Evolutionary conservation across 805 yeast genomes (phyloP), one percentile per base, ranked within the genome.

Genomic region (Metschnikowia arizonensis): DNA sequence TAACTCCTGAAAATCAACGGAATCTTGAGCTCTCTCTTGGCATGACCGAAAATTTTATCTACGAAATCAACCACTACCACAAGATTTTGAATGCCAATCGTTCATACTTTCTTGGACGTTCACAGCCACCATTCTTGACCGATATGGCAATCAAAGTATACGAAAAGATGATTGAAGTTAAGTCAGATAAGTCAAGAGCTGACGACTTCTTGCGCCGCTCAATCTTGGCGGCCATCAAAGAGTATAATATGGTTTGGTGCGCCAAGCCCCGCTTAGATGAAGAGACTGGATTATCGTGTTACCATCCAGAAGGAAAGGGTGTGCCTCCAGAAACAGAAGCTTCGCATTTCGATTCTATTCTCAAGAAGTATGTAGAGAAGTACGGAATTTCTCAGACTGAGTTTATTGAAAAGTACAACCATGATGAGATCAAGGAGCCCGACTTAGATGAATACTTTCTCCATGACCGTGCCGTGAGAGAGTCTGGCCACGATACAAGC

Each of bases 281-380:
- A 11, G 68, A 55, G 10, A 80, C 97, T 0, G 96, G 96, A 0
- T 70, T 91, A 38, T 89, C 97, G 0, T 80, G 95, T 52, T 91
- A 88, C 62, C 88, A 86, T 57, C 97, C 98, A 0, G 84, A 79
- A 44, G 97, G 97, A 17, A 50, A 77, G 23, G 97, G 98, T n/a
- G 80, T 91, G 33, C 98, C 99, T 4, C 97, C 97, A 5, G 99
- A 91, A 62, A 90, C 97, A 0, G 99, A 91, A 63, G 73, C 89
- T 0, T 81, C 88, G 1, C 99, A 93, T 68, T 91, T 91, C 59
- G 78, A 79, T 53, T 74, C 84, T 2, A 76, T 89, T 10, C 69
- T 91, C 54, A 58, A 65, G 41, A 89, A 91, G 2, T 88, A 77
- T 58, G 81, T 85, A 31, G 65, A 76, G 40, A 88, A 87, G 61